Percentiles rank a stretch among this genome's conserved stretches.
These are phyloP conservation scores for Fusarium vanettenii DNA, from an alignment of 2,329 filamentous ascomycete species.

Conservation along the genomic window DNA sequence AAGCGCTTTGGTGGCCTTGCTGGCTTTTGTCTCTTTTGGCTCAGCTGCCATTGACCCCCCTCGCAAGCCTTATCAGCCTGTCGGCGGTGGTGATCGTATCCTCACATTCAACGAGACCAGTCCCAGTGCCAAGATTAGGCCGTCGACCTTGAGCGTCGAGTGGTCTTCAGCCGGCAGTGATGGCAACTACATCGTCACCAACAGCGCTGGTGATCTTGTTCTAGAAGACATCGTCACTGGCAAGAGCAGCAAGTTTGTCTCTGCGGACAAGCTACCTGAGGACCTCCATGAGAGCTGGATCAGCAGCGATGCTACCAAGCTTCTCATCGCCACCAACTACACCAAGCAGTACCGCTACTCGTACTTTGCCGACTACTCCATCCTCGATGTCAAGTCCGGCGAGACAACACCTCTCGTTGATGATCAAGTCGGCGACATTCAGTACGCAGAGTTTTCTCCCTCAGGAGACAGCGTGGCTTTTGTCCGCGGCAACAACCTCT, in stretches of 20 bases:
- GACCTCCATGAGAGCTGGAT: slow-evolving; percentile 70
- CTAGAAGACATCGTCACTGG: slow-evolving; percentile 72
- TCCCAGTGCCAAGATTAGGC: slow-evolving; percentile 56
- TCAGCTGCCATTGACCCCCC: slow-evolving; percentile 59
- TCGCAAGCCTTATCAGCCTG: slow-evolving; percentile 65
- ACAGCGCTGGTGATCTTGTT: slow-evolving; percentile 63
- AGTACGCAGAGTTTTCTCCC: slow-evolving; percentile 73
- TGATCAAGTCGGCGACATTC: slow-evolving; percentile 72
- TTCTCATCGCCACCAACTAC: slow-evolving; percentile 73
- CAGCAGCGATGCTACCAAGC: slow-evolving; percentile 66
- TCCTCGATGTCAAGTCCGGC: slow-evolving; percentile 71
- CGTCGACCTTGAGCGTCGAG: slow-evolving; percentile 60
- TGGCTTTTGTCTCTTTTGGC: slow-evolving; percentile 32
- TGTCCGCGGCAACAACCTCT: slow-evolving; percentile 75
- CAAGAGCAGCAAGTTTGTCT: slow-evolving; percentile 66
- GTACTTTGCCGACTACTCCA: slow-evolving; percentile 74
- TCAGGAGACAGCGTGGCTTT: slow-evolving; percentile 71
- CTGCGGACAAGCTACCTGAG: slow-evolving; percentile 66
- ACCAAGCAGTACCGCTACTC: slow-evolving; percentile 77
- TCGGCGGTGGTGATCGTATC: slow-evolving; percentile 65
- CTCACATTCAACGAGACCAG: slow-evolving; percentile 72
- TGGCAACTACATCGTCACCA: slow-evolving; percentile 69
- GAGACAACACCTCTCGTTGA: slow-evolving; percentile 65
- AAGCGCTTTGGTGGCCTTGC: slow-evolving; percentile 24
- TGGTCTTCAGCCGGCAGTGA: slow-evolving; percentile 71